A percentile compares a stretch with the other conserved stretches of the same genome.
phyloP scores from a whole-genome alignment of 208 protist genomes.

The Crithidia mellificae region DNA sequence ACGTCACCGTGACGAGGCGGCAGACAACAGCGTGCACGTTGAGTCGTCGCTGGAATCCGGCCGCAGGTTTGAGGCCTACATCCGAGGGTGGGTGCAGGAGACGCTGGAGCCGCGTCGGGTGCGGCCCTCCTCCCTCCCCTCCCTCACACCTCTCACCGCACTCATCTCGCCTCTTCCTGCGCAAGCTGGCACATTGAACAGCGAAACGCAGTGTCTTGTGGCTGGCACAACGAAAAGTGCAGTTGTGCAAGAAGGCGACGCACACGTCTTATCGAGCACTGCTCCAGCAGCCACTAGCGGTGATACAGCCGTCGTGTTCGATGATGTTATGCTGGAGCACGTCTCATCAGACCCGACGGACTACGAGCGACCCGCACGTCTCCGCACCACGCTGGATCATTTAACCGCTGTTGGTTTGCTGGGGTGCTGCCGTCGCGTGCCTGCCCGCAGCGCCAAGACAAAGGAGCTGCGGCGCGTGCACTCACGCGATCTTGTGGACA shows the following conservation, averaged over 20 bases:
- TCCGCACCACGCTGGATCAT: conserved; percentile 67
- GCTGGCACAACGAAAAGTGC: too few species aligned
- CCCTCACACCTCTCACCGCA: conserved; percentile 18
- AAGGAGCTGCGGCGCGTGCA: conserved; percentile 81
- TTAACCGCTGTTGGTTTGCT: conserved; percentile 63
- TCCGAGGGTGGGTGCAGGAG: conserved; percentile 32
- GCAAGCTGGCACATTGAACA: not conserved
- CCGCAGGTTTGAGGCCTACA: conserved; percentile 36
- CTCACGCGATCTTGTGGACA: conserved; percentile 63
- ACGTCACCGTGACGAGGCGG: conserved; percentile 10
- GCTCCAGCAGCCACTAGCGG: not conserved
- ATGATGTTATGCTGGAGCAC: conserved; percentile 66
- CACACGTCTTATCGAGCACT: not conserved
- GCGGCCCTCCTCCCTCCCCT: conserved; percentile 17
- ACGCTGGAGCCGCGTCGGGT: not conserved
- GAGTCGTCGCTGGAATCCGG: conserved; percentile 22
- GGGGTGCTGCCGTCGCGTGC: conserved; percentile 45
- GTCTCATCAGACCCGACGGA: conserved; percentile 53
- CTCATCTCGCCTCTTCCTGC: not conserved
- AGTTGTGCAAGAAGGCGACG: not conserved
- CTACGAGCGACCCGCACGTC: conserved; percentile 73
- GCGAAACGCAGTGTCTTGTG: too few species aligned
- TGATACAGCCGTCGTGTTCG: conserved; percentile 70
- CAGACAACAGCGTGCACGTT: not conserved
- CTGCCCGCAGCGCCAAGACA: conserved; percentile 47